A percentile compares a stretch with the other conserved stretches of the same genome.
These are phyloP conservation scores for Barnettozyma botsteinii DNA, from an alignment of 805 yeast genomes.

Conservation along the genomic window DNA sequence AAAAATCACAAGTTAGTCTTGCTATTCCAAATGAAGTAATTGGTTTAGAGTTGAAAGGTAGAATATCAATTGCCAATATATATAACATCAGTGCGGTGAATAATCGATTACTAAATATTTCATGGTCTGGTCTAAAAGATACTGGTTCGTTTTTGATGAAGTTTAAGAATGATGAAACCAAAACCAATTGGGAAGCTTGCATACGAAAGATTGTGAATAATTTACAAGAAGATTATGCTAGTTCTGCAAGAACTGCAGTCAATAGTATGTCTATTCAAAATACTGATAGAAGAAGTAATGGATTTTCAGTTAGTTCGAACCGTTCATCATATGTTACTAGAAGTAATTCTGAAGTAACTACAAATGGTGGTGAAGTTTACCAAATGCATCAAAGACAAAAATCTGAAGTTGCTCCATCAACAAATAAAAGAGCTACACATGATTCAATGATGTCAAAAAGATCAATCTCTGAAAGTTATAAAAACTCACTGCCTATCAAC, in stretches of 20 bases:
- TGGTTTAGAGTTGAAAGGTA: slow-evolving; percentile 64
- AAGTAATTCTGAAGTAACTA: slow-evolving; percentile 17
- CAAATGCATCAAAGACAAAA: slow-evolving; percentile 24
- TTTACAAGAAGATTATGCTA: slow-evolving; percentile 25
- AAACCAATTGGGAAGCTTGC: slow-evolving; percentile 77
- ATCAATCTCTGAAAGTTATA: slow-evolving; percentile 36
- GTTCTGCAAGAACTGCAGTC: slow-evolving; percentile 8
- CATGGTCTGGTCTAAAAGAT: slow-evolving; percentile 85
- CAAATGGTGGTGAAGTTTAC: slow-evolving; percentile 1
- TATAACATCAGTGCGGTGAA: slow-evolving; percentile 37
- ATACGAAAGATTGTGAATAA: slow-evolving; percentile 41
- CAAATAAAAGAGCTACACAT: slow-evolving; percentile 22
- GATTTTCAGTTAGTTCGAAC: slow-evolving; percentile 19
- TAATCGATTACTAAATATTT: slow-evolving; percentile 58
- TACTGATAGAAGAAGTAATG: slow-evolving; percentile 25
- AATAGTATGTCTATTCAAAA: slow-evolving; percentile 14
- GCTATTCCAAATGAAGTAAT: slow-evolving; percentile 22
- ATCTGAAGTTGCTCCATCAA: slow-evolving; percentile 18
- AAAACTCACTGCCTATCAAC: slow-evolving; percentile 32
- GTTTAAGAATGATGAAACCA: slow-evolving; percentile 75
- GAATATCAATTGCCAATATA: slow-evolving; percentile 72
- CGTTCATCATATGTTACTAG: slow-evolving; percentile 24
- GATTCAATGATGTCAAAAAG: slow-evolving; percentile 28
- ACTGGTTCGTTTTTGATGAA: slow-evolving; percentile 80
- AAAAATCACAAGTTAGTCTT: slow-evolving; percentile 28